phyloP scores from a whole-genome alignment of 2,329 filamentous ascomycete genomes.

The Coleophoma eucalyptorum region DNA sequence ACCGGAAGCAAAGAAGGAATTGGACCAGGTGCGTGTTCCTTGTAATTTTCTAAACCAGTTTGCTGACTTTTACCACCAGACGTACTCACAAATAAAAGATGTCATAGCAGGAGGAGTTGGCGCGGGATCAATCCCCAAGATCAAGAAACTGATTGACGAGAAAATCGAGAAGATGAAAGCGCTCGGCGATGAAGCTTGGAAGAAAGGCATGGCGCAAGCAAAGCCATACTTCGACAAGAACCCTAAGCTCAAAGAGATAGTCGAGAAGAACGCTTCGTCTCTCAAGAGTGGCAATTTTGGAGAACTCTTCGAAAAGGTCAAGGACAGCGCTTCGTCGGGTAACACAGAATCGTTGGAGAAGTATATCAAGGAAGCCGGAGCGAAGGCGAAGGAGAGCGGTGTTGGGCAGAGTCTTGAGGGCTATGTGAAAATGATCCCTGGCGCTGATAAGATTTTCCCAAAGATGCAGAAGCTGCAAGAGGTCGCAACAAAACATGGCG shows the following conservation, averaged over 20 bases:
- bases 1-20: constrained; percentile 72
- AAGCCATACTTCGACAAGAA: constrained; percentile 73
- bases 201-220: constrained; percentile 66
- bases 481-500: constrained; percentile 62
- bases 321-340: constrained; percentile 57
- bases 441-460: constrained; percentile 58
- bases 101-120: constrained; percentile 60
- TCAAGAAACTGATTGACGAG: constrained; percentile 59
- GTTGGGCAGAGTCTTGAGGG: constrained; percentile 36
- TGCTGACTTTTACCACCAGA: constrained; percentile 32
- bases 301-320: constrained; percentile 60
- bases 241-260: constrained; percentile 67
- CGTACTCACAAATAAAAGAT: constrained; percentile 63
- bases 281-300: constrained; percentile 64
- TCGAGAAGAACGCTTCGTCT: constrained; percentile 66
- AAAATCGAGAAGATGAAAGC: constrained; percentile 65
- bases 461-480: constrained; percentile 64
- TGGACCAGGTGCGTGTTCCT: constrained; percentile 39
- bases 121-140: constrained; percentile 45
- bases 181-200: constrained; percentile 68
- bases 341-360: constrained; percentile 54
- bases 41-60: too few relatives aligned
- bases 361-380: constrained; percentile 55
- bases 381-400: constrained; percentile 53
- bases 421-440: constrained; percentile 63